These are phyloP conservation scores for Solioccasus polychromus DNA, from an alignment of 768 basidiomycete species.

Conservation along the genomic window DNA sequence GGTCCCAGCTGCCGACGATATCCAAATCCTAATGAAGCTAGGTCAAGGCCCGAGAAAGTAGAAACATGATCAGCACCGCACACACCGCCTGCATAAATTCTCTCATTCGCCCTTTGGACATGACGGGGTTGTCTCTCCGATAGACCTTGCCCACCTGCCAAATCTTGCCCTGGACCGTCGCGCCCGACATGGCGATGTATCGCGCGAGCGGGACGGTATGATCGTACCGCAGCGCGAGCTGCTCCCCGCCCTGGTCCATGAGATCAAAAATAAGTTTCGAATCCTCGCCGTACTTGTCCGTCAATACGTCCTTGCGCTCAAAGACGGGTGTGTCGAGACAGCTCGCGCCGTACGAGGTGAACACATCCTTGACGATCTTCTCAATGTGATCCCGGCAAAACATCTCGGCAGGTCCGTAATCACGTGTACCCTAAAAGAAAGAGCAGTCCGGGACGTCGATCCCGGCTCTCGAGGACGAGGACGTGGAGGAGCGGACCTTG, in stretches of 20 bases:
- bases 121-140: constrained; percentile 91
- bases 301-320: constrained; percentile 92
- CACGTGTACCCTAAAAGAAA: constrained; percentile 78
- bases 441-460: not conserved
- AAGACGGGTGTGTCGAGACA: constrained; percentile 98
- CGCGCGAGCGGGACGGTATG: constrained; percentile 96
- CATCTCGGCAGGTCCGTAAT: constrained; percentile 92
- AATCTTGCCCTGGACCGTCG: constrained; percentile 74
- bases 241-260: constrained; percentile 95
- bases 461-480: too few species aligned
- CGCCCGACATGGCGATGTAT: constrained; percentile 94
- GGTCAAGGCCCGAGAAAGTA: not conserved
- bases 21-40: constrained; percentile 75
- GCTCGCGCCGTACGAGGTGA: constrained; percentile 83
- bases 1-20: constrained; percentile 87
- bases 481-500: too few species aligned
- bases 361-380: constrained; percentile 80
- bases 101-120: constrained; percentile 97
- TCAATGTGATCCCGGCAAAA: constrained; percentile 90
- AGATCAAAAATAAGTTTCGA: constrained; percentile 97
- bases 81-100: constrained; percentile 96
- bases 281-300: constrained; percentile 98
- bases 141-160: constrained; percentile 99
- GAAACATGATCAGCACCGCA: too few species aligned
- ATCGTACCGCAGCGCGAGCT: constrained; percentile 92